These are phyloP conservation scores for Xylaria arbuscula DNA, from an alignment of 2,329 filamentous ascomycete genomes.

Conservation along the genomic window DNA sequence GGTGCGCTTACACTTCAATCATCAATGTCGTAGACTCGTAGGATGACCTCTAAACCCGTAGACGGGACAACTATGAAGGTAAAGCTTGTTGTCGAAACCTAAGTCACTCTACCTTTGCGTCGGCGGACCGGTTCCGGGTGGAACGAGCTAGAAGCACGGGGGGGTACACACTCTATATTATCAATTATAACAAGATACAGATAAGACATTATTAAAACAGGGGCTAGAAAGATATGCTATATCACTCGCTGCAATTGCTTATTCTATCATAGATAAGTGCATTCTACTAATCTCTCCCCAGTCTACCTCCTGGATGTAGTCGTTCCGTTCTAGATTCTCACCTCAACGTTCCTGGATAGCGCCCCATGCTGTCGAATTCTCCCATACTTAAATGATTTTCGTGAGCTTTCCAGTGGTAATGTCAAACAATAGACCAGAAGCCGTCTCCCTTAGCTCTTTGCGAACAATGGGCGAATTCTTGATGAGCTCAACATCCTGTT, in stretches of 20 bases:
- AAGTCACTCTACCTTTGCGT: too few species aligned
- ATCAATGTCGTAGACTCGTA: constrained; percentile 27
- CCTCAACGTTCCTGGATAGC: background rate
- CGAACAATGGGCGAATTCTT: constrained; percentile 13
- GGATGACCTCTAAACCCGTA: constrained; percentile 37
- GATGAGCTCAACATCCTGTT: constrained; percentile 13
- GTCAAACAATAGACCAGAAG: constrained; percentile 15
- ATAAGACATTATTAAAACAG: too few species aligned
- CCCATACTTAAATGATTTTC: constrained; percentile 1
- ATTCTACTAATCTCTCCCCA: background rate
- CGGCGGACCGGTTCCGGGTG: too few species aligned
- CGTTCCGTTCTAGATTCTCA: background rate
- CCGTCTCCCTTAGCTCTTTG: constrained; percentile 11
- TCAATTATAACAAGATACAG: too few species aligned
- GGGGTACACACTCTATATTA: too few species aligned
- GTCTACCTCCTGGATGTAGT: background rate
- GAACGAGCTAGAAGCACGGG: too few species aligned
- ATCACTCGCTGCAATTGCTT: too few species aligned
- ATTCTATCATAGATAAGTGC: background rate
- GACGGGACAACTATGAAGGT: constrained; percentile 38
- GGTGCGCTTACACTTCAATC: background rate
- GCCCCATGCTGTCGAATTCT: background rate
- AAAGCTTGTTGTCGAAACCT: too few species aligned
- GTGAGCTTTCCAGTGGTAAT: constrained; percentile 21
- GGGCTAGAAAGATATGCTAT: too few species aligned